phyloP scores from a whole-genome alignment of 75 land plant genomes.

The Isoetes taiwanensis region DNA sequence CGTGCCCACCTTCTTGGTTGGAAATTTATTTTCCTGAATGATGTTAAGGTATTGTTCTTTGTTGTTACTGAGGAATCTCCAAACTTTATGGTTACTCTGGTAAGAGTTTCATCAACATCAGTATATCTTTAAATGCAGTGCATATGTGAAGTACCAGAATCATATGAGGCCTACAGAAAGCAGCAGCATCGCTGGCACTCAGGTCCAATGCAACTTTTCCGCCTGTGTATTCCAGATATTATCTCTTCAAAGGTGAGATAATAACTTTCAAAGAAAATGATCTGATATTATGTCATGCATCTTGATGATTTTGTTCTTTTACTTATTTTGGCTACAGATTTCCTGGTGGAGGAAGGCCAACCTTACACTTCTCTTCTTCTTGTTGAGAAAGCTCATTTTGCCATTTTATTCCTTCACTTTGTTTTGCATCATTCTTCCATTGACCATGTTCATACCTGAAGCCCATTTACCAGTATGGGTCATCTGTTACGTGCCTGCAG shows the following conservation, averaged over 20 bases:
- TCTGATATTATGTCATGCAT: too few species aligned
- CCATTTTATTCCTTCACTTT: slow-evolving; percentile 86
- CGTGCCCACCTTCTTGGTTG: slow-evolving; percentile 75
- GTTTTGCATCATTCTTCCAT: slow-evolving; percentile 78
- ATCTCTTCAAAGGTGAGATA: slow-evolving; percentile 50
- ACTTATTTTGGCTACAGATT: slow-evolving; percentile 37
- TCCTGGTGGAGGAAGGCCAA: slow-evolving; percentile 56
- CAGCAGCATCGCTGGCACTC: slow-evolving; percentile 95
- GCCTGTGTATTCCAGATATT: slow-evolving; percentile 58
- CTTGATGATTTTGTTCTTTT: too few species aligned
- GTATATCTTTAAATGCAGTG: slow-evolving; percentile 27
- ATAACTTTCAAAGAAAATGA: not conserved
- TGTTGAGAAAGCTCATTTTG: slow-evolving; percentile 63
- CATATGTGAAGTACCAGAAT: slow-evolving; percentile 77
- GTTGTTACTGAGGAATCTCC: not conserved
- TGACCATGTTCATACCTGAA: slow-evolving; percentile 88
- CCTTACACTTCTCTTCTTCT: slow-evolving; percentile 64
- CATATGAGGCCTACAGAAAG: slow-evolving; percentile 82
- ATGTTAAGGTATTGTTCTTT: slow-evolving; percentile 41
- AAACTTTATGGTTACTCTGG: not conserved
- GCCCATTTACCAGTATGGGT: slow-evolving; percentile 78
- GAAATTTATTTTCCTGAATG: slow-evolving; percentile 71
- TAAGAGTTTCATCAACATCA: not conserved
- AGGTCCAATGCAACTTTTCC: slow-evolving; percentile 85
- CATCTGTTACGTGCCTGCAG: slow-evolving; percentile 64